Evolutionary conservation across 768 basidiomycete species (phyloP).

Genomic region (Mycena chlorophos): DNA sequence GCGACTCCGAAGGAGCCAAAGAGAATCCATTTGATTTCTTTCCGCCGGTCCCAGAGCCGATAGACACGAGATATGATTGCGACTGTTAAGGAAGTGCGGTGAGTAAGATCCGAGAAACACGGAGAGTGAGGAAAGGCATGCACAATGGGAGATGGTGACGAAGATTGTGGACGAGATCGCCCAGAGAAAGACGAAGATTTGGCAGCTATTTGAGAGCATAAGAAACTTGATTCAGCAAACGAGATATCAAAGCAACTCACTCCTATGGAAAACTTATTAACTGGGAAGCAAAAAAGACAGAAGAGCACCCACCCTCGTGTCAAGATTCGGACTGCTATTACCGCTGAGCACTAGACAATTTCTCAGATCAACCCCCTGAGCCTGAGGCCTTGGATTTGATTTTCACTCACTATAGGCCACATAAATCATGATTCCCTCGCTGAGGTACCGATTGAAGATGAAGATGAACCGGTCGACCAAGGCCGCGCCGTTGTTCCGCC

Average conservation of each 20-base stretch:
- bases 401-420: background rate
- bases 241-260: too few relatives aligned
- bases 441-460: constrained; percentile 2
- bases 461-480: background rate
- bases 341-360: too few relatives aligned
- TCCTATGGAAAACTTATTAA: too few relatives aligned
- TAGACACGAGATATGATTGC: constrained; percentile 8
- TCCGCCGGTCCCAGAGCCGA: constrained; percentile 12
- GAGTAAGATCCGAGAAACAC: background rate
- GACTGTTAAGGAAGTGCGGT: constrained; percentile 1
- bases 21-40: constrained; percentile 1
- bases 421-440: background rate
- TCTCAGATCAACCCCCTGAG: too few relatives aligned
- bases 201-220: constrained; percentile 4
- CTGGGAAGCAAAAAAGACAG: too few relatives aligned
- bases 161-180: constrained; percentile 3
- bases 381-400: background rate
- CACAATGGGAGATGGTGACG: constrained; percentile 9
- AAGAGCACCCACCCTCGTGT: too few relatives aligned
- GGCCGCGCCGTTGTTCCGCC: background rate
- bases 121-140: too few relatives aligned
- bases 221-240: background rate
- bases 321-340: too few relatives aligned
- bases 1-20: background rate
- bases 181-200: constrained; percentile 12